These are phyloP conservation scores for Lecanicillium sp. DNA, from an alignment of 2,329 filamentous ascomycete species.

Conservation along the genomic window DNA sequence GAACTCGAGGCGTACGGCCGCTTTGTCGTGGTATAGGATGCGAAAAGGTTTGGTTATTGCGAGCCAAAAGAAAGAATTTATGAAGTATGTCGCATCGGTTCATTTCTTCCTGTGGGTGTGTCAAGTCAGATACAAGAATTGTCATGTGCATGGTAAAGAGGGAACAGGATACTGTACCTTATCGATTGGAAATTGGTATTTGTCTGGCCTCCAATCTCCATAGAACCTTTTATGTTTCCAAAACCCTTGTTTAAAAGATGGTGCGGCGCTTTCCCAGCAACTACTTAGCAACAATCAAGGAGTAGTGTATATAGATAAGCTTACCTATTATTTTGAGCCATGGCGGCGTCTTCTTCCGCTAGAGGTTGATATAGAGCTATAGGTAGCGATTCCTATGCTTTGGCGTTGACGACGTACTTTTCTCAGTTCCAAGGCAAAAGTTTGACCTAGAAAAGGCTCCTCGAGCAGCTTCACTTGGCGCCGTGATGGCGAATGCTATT, in stretches of 20 bases:
- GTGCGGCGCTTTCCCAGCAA: not conserved
- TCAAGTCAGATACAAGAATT: not conserved
- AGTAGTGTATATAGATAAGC: not conserved
- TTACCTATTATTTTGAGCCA: constrained; percentile 4
- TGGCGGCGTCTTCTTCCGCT: not conserved
- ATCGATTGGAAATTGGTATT: constrained; percentile 74
- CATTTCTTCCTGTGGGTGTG: constrained; percentile 52
- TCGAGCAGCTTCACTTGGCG: too few relatives aligned
- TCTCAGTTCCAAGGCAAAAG: too few relatives aligned
- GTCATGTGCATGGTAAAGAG: too few relatives aligned
- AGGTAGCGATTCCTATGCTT: too few relatives aligned
- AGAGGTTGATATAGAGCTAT: not conserved
- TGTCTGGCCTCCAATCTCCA: constrained; percentile 60
- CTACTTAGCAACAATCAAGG: constrained; percentile 19
- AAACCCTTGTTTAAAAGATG: constrained; percentile 20
- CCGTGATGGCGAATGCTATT: too few relatives aligned
- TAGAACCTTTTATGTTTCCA: constrained; percentile 65
- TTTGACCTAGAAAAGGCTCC: too few relatives aligned
- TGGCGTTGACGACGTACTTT: too few relatives aligned
- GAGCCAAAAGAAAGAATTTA: constrained; percentile 64
- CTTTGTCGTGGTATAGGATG: constrained; percentile 15
- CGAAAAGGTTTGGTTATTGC: constrained; percentile 35
- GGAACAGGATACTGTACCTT: too few relatives aligned
- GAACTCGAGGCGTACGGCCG: constrained; percentile 32
- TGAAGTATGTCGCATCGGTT: constrained; percentile 79